phyloP scores from a whole-genome alignment of 108 stramenopile species.

The Conticribra guillardii region DNA sequence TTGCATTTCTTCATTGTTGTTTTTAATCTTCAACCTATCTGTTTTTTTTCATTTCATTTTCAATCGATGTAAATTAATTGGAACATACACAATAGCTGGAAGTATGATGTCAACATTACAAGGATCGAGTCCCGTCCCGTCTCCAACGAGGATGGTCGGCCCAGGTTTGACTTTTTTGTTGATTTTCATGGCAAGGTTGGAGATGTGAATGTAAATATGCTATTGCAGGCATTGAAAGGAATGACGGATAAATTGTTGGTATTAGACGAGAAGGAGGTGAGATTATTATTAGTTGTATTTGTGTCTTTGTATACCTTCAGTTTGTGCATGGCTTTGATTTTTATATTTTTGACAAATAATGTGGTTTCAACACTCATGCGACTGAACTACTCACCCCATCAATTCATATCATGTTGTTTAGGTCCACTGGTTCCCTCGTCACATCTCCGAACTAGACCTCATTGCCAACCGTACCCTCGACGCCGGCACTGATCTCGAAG shows the following conservation, averaged over 20 bases:
- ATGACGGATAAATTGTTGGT: slow-evolving; percentile 74
- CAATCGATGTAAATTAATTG: background rate
- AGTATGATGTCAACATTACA: slow-evolving; percentile 91
- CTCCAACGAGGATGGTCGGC: too few relatives aligned
- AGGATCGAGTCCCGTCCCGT: slow-evolving; percentile 89
- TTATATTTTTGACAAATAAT: background rate
- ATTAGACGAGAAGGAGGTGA: slow-evolving; percentile 85
- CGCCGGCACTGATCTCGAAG: slow-evolving; percentile 82
- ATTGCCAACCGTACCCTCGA: slow-evolving; percentile 89
- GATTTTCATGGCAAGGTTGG: slow-evolving; percentile 74
- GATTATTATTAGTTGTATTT: slow-evolving; percentile 20
- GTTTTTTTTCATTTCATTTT: background rate
- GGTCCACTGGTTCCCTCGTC: slow-evolving; percentile 93
- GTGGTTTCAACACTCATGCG: background rate
- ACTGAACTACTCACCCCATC: background rate
- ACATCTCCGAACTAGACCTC: slow-evolving; percentile 90
- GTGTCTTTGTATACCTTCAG: too few relatives aligned
- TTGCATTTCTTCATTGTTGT: too few relatives aligned
- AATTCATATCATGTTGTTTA: background rate
- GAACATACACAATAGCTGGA: slow-evolving; percentile 57
- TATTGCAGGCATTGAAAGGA: slow-evolving; percentile 56
- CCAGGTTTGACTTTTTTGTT: slow-evolving; percentile 82
- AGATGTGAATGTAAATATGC: slow-evolving; percentile 61
- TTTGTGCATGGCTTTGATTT: background rate
- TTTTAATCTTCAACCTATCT: slow-evolving; percentile 1